These are phyloP conservation scores for Trichoderma brevicompactum DNA, from an alignment of 2,329 filamentous ascomycete species.

Conservation along the genomic window DNA sequence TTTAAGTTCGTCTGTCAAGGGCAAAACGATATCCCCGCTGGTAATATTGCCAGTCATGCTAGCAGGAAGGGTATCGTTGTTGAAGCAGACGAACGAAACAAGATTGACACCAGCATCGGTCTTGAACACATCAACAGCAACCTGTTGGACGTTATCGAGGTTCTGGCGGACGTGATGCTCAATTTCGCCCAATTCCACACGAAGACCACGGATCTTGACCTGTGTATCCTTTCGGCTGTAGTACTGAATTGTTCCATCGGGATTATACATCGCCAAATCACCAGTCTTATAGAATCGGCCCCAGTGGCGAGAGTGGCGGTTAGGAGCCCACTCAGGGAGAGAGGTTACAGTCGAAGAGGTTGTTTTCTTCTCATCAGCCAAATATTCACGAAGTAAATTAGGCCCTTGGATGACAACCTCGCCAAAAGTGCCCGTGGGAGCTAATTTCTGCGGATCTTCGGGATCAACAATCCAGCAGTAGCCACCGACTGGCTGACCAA, in stretches of 20 bases:
- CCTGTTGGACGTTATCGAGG: conserved; percentile 15
- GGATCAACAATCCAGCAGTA: conserved; percentile 29
- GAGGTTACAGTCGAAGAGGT: conserved; percentile 10
- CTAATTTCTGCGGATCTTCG: conserved; percentile 12
- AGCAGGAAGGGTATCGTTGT: conserved; percentile 13
- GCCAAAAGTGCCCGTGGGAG: conserved; percentile 22
- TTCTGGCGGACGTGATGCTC: conserved; percentile 20
- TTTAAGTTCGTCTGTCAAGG: not conserved
- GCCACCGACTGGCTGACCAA: conserved; percentile 24
- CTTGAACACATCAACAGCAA: conserved; percentile 26
- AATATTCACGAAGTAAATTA: conserved; percentile 26
- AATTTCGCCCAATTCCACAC: conserved; percentile 28
- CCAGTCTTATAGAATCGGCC: conserved; percentile 25
- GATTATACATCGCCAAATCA: conserved; percentile 23
- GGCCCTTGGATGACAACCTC: conserved; percentile 28
- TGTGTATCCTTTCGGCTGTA: conserved; percentile 28
- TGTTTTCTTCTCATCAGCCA: conserved; percentile 16
- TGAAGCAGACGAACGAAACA: conserved; percentile 24
- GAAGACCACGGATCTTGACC: conserved; percentile 27
- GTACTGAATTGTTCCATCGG: conserved; percentile 25
- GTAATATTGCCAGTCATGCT: conserved; percentile 7
- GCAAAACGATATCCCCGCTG: conserved; percentile 1
- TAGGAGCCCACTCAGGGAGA: conserved; percentile 22
- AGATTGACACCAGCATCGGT: conserved; percentile 20
- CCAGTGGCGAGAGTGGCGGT: not conserved